These are phyloP conservation scores for Blastomyces emzantsi DNA, from an alignment of 2,329 filamentous ascomycete species.

Conservation along the genomic window DNA sequence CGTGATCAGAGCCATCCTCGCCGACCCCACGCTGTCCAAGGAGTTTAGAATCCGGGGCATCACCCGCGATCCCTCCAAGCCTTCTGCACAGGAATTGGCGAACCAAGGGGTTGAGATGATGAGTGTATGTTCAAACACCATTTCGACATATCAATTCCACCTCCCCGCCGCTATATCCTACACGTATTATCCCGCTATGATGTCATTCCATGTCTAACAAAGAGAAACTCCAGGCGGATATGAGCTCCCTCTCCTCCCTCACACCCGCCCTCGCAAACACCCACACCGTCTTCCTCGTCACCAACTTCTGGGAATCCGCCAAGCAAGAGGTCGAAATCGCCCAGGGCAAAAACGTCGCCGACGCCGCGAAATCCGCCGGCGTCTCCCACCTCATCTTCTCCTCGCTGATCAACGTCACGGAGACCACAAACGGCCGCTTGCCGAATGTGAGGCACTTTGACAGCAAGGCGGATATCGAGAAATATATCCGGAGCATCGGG, in stretches of 20 bases:
- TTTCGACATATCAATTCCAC: background rate
- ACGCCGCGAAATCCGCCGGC: slow-evolving; percentile 29
- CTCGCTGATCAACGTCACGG: slow-evolving; percentile 27
- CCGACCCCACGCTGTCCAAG: slow-evolving; percentile 37
- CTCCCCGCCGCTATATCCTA: background rate
- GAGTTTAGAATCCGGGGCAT: slow-evolving; percentile 44
- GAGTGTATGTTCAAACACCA: slow-evolving; percentile 16
- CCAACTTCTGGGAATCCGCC: slow-evolving; percentile 37
- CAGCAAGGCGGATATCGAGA: slow-evolving; percentile 33
- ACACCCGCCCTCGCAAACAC: slow-evolving; percentile 35
- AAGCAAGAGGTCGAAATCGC: slow-evolving; percentile 29
- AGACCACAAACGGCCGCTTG: slow-evolving; percentile 29
- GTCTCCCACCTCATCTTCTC: slow-evolving; percentile 37
- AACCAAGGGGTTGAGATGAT: slow-evolving; percentile 28
- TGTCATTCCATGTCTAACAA: slow-evolving; percentile 13
- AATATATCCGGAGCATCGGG: slow-evolving; percentile 29
- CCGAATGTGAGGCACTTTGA: slow-evolving; percentile 34
- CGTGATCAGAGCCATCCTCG: slow-evolving; percentile 39
- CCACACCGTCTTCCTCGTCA: slow-evolving; percentile 44
- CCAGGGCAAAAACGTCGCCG: slow-evolving; percentile 33
- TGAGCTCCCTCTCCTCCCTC: slow-evolving; percentile 34
- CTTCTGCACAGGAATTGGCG: slow-evolving; percentile 23
- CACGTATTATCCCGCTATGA: background rate
- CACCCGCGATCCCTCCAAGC: slow-evolving; percentile 38
- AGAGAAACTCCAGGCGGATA: slow-evolving; percentile 34